A percentile compares a stretch with the other conserved stretches of the same genome.
Conservation (phyloP, 805 yeast species). For the Hanseniaspora nectarophila region DNA sequence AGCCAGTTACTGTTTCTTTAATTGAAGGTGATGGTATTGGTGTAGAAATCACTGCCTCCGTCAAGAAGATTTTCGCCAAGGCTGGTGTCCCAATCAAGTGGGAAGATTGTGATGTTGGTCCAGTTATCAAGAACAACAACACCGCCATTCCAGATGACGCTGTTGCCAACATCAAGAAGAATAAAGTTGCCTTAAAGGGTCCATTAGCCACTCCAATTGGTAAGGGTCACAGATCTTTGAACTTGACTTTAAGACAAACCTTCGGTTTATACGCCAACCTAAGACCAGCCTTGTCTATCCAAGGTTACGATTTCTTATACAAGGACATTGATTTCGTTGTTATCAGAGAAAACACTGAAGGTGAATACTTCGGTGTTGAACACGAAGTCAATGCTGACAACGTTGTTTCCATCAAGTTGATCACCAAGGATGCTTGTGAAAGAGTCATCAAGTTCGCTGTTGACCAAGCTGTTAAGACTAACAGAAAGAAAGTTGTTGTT, state of each 20-base stretch:
- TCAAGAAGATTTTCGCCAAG: slow-evolving; percentile 82
- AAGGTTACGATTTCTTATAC: slow-evolving; percentile 77
- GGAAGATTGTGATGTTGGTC: slow-evolving; percentile 95
- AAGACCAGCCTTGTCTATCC: slow-evolving; percentile 88
- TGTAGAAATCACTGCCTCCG: slow-evolving; percentile 86
- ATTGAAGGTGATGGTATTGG: slow-evolving; percentile 99
- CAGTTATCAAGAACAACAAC: slow-evolving; percentile 78
- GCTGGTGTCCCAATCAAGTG: slow-evolving; percentile 93
- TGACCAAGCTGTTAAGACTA: slow-evolving; percentile 83
- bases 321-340: slow-evolving; percentile 83
- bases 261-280: slow-evolving; percentile 93
- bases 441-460: slow-evolving; percentile 94
- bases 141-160: slow-evolving; percentile 90
- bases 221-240: slow-evolving; percentile 95
- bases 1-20: slow-evolving; percentile 84
- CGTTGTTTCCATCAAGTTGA: slow-evolving; percentile 92
- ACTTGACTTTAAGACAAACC: slow-evolving; percentile 93
- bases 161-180: slow-evolving; percentile 80
- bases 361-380: slow-evolving; percentile 98
- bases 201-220: slow-evolving; percentile 98
- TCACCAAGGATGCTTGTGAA: slow-evolving; percentile 92
- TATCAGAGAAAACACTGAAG: slow-evolving; percentile 98
- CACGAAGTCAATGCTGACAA: slow-evolving; percentile 97
- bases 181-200: slow-evolving; percentile 93
- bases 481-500: slow-evolving; percentile 78